Base-by-base conservation (phyloP, 345 rosid genomes). In the Moricandia moricandioides region DNA sequence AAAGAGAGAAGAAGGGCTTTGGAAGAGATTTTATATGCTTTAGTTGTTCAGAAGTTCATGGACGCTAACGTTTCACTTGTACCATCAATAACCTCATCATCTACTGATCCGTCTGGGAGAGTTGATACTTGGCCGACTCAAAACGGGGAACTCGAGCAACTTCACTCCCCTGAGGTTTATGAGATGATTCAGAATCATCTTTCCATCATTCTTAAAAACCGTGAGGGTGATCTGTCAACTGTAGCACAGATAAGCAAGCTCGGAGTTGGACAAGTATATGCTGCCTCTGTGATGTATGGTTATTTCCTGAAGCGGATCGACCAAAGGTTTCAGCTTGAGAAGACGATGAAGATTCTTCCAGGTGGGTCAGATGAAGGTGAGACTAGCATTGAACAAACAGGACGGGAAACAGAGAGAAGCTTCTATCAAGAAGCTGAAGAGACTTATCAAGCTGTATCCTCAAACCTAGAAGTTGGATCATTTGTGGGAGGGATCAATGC, bases 121-220 rank as follows among this genome's bases (percentile, higher is more conserved):
- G 89, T 89, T 51, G 94, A 90, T 30, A 35, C 77, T 0, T 87
- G 97, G 97, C 88, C 92, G 0, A 79, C 78, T 47, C 84, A 88
- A 78, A 90, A 85, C 4, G 86, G 83, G 70, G 82, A 83, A 69
- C 91, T 95, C 72, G 24, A 21, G 24, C 24, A 21, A 21, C 24
- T 21, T 21, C 24, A 21, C 24, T 21, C 24, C 24, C 24, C 88
- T 2, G 98, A 95, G 71, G 97, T 97, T 18, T 88, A 79, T 30
- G 99, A 95, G 81, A 95, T 95, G 99, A 90, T 95, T 76, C 99
- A 89, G 86, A 90, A 88, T 79, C 99, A 95, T 79, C 84, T 95
- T 18, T 73, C 98, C 75, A 86, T 92, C 54, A 92, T 95, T 78
- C 81, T 95, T 49, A 94, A 94, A 65, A 92, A 85, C 69, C 85